Conservation (phyloP, 257 asterid genomes). For the Fraxinus excelsior region DNA sequence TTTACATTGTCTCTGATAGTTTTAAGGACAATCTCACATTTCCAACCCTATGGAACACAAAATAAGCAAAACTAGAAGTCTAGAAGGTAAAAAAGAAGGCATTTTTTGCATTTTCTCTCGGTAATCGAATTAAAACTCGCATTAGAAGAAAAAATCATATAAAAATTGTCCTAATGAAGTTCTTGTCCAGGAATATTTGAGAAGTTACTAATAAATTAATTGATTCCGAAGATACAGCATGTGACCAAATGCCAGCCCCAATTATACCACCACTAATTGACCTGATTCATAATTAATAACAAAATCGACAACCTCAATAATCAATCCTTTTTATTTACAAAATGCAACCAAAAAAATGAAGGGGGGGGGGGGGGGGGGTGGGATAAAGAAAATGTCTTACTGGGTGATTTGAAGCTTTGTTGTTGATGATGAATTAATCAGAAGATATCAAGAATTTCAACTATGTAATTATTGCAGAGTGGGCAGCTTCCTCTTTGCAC, state of each 20-base stretch:
- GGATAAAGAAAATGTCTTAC: background rate
- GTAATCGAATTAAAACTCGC: background rate
- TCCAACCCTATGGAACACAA: background rate
- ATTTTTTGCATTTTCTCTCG: background rate
- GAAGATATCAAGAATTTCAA: conserved; percentile 87
- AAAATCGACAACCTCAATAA: background rate
- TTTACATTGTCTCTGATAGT: background rate
- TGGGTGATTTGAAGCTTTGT: conserved; percentile 5
- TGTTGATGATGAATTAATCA: conserved; percentile 28
- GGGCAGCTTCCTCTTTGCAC: conserved; percentile 87
- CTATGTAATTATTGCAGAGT: conserved; percentile 80
- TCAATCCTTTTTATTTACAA: background rate
- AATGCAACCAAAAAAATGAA: background rate
- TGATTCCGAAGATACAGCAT: background rate
- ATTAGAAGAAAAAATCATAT: background rate
- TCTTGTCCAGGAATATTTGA: background rate
- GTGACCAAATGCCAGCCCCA: too few relatives aligned
- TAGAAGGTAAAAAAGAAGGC: background rate
- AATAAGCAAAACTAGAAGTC: background rate
- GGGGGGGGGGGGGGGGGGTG: background rate
- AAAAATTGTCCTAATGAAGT: background rate
- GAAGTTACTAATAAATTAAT: background rate
- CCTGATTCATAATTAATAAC: background rate
- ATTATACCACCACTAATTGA: background rate
- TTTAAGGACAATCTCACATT: background rate